Evolutionary conservation across 176 grass and related monocot genomes (phyloP).

Genomic region (Panicum miliaceum): DNA sequence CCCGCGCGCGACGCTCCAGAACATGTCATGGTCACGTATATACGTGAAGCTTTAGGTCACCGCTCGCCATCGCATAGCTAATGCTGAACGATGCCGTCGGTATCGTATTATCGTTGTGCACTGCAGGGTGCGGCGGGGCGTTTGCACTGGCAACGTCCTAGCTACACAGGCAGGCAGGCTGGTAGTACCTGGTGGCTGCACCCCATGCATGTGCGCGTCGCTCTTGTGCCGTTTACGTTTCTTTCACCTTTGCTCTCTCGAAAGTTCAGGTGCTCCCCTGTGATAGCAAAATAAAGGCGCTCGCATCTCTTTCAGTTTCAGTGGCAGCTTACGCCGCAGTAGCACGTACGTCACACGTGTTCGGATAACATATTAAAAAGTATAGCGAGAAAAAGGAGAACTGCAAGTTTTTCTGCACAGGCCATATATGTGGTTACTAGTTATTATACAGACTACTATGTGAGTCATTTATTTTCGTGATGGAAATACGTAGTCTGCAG

Average conservation of each 20-base stretch:
- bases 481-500: too few relatives aligned
- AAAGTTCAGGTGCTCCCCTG: not conserved
- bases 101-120: too few relatives aligned
- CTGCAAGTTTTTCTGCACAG: too few relatives aligned
- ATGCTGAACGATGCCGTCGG: not conserved
- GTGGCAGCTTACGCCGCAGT: not conserved
- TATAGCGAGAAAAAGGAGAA: too few relatives aligned
- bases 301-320: not conserved
- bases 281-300: slow-evolving; percentile 3
- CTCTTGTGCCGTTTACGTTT: not conserved
- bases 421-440: too few relatives aligned
- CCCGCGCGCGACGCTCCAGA: not conserved
- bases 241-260: not conserved
- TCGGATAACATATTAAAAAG: not conserved
- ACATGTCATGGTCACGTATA: not conserved
- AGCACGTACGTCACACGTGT: not conserved
- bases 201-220: not conserved
- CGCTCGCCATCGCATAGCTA: not conserved
- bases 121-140: too few relatives aligned
- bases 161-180: not conserved
- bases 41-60: not conserved
- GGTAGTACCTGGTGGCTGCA: too few relatives aligned
- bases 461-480: too few relatives aligned
- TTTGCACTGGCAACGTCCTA: too few relatives aligned
- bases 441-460: too few relatives aligned